Evolutionary conservation across 2,329 filamentous ascomycete genomes (phyloP), one percentile per base, ranked within the genome.

Genomic region (Colletotrichum ledebouriae): DNA sequence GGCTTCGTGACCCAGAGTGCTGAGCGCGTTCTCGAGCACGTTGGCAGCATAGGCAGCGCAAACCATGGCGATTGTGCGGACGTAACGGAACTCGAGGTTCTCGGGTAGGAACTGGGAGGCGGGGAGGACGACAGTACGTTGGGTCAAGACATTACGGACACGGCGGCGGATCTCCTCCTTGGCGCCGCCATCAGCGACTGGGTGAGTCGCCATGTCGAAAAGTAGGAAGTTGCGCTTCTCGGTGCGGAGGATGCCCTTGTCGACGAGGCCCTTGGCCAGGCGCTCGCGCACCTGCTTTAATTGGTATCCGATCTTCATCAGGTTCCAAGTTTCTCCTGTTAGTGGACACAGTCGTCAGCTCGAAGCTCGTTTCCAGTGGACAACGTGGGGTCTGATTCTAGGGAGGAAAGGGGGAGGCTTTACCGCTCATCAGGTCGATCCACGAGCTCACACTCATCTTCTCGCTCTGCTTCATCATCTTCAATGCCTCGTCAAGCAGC

Each of bases 281-380:
- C 96, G 93, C 84, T 99, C 96, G 78, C 96, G 94, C 67, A 99
- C 96, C 86, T 99, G 96, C 85, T 99, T 99, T 75, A 99, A 88
- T 85, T 99, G 96, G 82, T 99, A 99, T 79, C 96, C 96, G 75
- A 99, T 99, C 86, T 99, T 99, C 96, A 99, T 98, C 72, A 99
- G 85, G 79, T 99, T 99, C 96, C 96, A 99, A 63, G 96, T 99
- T 82, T 99, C 96, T 79, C 96, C 95, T 98, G 77, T 49, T 25
- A 13, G 39, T 34, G 47, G 37, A n/a, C 29, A 29, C 22, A 29
- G 22, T 63, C 29, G 34, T 67, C 65, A 69, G 68, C 52, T 59
- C 44, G 17, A 29, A 55, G 37, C 13, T 53, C 29, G 13, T 6
- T 37, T 39, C 37, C 37, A 49, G 34, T 44, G 58, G 34, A 39